A percentile compares a stretch with the other conserved stretches of the same genome.
Conservation (phyloP, 164 flowering plant species). For the Magnolia changhungtana region DNA sequence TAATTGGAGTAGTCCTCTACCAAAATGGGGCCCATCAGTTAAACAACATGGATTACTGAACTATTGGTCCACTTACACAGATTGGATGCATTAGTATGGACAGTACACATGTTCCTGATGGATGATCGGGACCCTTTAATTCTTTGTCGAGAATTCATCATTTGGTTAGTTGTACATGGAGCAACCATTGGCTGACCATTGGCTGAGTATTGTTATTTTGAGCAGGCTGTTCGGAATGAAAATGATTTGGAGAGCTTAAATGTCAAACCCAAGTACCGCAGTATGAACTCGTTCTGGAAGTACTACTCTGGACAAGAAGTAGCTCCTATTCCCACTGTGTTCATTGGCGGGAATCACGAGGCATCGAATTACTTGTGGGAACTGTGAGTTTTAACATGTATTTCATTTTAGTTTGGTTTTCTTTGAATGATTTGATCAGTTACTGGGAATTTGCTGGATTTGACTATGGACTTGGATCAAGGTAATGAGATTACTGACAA, state of each 20-base stretch:
- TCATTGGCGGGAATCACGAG: slow-evolving; percentile 97
- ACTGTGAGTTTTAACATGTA: slow-evolving; percentile 54
- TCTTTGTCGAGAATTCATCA: not conserved
- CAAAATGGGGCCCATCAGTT: too few species aligned
- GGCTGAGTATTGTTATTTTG: not conserved
- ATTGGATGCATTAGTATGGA: too few species aligned
- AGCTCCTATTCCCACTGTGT: slow-evolving; percentile 88
- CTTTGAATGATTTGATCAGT: not conserved
- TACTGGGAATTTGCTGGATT: not conserved
- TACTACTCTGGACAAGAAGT: slow-evolving; percentile 82
- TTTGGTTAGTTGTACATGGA: not conserved
- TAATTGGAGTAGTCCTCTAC: too few species aligned
- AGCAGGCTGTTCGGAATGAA: slow-evolving; percentile 86
- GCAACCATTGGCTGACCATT: too few species aligned
- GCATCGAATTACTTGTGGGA: slow-evolving; percentile 98
- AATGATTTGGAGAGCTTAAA: slow-evolving; percentile 72
- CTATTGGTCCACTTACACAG: too few species aligned
- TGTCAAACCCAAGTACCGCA: slow-evolving; percentile 56
- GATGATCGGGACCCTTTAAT: too few species aligned
- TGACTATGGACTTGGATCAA: not conserved
- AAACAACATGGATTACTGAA: too few species aligned
- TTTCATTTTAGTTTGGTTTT: not conserved
- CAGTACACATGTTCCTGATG: too few species aligned
- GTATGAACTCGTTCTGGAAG: slow-evolving; percentile 94
- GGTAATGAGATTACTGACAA: not conserved